Conservation (phyloP, 305 asterid genomes). For the Euphrasia arctica region DNA sequence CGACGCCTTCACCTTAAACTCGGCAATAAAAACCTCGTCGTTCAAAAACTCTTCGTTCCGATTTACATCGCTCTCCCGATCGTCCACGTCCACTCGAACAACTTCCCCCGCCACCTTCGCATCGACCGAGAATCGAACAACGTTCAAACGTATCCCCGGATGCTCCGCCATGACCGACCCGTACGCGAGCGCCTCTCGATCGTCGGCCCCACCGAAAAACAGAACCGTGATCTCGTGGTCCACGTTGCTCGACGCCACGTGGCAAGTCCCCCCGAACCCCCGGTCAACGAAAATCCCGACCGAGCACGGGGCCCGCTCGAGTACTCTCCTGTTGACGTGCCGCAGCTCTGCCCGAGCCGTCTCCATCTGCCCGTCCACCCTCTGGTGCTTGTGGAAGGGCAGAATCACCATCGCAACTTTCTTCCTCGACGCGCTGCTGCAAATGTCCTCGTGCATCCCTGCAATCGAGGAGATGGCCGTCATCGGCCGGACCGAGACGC, state of each 20-base stretch:
- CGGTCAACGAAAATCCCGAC: constrained; percentile 77
- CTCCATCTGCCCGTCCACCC: no score
- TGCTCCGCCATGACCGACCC: constrained; percentile 85
- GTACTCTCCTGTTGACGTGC: constrained; percentile 61
- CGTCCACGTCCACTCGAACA: no score
- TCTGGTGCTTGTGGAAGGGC: no score
- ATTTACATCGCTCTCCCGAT: no score
- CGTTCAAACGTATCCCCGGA: constrained; percentile 54
- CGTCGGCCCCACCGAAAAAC: constrained; percentile 88
- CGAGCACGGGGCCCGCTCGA: constrained; percentile 70
- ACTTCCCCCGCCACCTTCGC: constrained; percentile 28
- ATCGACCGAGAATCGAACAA: constrained; percentile 44
- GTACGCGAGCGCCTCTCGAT: constrained; percentile 69
- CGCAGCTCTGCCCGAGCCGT: constrained; percentile 37
- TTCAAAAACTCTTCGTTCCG: constrained; percentile 5
- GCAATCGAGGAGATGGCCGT: no score
- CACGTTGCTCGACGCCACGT: constrained; percentile 70
- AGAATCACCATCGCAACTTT: no score
- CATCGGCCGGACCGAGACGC: no score
- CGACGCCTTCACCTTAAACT: constrained; percentile 33
- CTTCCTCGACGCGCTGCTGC: no score
- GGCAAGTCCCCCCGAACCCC: constrained; percentile 84
- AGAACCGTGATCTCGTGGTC: constrained; percentile 50
- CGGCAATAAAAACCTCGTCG: constrained; percentile 50
- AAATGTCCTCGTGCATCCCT: no score